Evolutionary conservation across 1,139 yeast species (phyloP), one percentile per base, ranked within the genome.

Genomic region (Chernovozyma aurita): DNA sequence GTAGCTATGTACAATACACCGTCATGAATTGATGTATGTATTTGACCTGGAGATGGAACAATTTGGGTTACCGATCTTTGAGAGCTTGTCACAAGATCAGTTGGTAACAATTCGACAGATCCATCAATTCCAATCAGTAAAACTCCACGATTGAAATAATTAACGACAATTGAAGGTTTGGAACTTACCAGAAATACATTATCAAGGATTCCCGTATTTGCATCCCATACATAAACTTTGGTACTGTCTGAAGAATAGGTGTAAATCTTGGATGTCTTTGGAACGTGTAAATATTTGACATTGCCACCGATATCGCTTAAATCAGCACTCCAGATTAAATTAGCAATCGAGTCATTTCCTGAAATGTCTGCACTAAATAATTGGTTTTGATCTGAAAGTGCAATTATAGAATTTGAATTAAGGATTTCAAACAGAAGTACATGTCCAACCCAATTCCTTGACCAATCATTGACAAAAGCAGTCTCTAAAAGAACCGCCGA

Each of bases 391-490:
- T 42, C 40, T n/a, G 65, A 54, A 9, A 54, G 44, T 2, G 61
- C 72, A 26, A 65, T 41, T 28, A 63, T 41, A 13, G 49, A 42
- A 15, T 47, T 47, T 25, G 44, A 44, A 30, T 47, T 47, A 24
- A 51, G 28, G n/a, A 54, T 38, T 8, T 47, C 45, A 27, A 42
- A 43, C 13, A 37, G 34, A 17, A 32, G 34, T 28, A 55, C 35
- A 3, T 42, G 41, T 15, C 54, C 52, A 29, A 50, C 41, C 32
- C 46, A 45, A 36, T 58, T 55, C 25, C 49, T 52, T 33, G 61
- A 43, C 48, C 61, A 57, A 42, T 68, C 71, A 42, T 54, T 57
- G 14, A 55, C 55, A 46, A 66, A 65, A 4, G 73, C 73, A 38
- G 63, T 64, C 28, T 65, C 68, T 9, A 63, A 38, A 32, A 57